phyloP scores from a whole-genome alignment of 2,329 filamentous ascomycete species.

The Atkinsonella hypoxylon region DNA sequence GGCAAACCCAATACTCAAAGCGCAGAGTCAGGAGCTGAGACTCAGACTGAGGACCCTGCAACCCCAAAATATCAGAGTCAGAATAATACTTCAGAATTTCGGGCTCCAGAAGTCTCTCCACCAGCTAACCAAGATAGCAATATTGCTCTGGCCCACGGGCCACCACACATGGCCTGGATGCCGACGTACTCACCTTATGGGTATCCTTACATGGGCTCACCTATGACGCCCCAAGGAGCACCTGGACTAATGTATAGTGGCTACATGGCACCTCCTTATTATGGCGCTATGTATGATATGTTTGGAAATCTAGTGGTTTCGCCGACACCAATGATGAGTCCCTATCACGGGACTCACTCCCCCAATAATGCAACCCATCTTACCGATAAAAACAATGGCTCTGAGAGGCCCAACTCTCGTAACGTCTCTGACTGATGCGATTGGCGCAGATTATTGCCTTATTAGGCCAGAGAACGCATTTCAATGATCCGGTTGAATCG shows the following conservation, averaged over 20 bases:
- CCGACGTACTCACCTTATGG: constrained; percentile 8
- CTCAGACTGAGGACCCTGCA: background rate
- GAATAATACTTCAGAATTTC: background rate
- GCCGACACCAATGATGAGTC: constrained; percentile 12
- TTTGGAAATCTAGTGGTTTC: constrained; percentile 11
- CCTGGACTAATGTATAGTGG: constrained; percentile 11
- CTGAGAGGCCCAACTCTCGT: background rate
- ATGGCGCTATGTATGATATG: constrained; percentile 12
- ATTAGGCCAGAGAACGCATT: background rate
- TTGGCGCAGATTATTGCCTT: background rate
- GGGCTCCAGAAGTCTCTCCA: background rate
- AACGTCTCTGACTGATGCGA: background rate
- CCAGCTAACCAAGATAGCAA: background rate
- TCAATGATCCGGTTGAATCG: too few relatives aligned
- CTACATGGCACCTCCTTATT: constrained; percentile 12
- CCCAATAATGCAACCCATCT: background rate
- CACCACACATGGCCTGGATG: constrained; percentile 11
- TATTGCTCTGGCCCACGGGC: background rate
- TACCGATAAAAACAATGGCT: background rate
- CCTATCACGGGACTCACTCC: constrained; percentile 1
- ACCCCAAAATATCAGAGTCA: constrained; percentile 1
- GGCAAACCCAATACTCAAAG: background rate
- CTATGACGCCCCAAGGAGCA: constrained; percentile 12
- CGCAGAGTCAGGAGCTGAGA: background rate
- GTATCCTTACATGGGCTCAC: constrained; percentile 10